phyloP scores from a whole-genome alignment of 2,329 filamentous ascomycete genomes.

The Fonsecaea erecta region DNA sequence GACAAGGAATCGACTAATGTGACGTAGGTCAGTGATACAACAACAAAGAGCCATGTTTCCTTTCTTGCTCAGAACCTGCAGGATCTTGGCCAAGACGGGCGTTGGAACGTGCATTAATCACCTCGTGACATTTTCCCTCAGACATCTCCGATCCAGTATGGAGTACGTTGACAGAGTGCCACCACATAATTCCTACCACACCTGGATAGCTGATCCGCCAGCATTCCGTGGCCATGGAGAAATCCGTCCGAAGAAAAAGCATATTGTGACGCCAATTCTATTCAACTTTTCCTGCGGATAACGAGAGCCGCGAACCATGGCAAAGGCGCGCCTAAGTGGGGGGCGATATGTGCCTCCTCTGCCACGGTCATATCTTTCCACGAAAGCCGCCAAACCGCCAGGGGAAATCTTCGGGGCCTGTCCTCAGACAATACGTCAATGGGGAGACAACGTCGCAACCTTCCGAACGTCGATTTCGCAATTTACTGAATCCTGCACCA shows the following conservation, averaged over 20 bases:
- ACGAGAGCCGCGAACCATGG: constrained; percentile 4
- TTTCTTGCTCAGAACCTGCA: constrained; percentile 3
- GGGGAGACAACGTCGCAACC: constrained; percentile 1
- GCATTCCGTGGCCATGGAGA: not conserved
- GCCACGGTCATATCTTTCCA: constrained; percentile 1
- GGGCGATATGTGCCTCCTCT: not conserved
- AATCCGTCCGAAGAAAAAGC: constrained; percentile 7
- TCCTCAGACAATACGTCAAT: not conserved
- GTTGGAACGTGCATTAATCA: not conserved
- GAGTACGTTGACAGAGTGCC: not conserved
- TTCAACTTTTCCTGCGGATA: constrained; percentile 17
- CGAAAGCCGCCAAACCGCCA: not conserved
- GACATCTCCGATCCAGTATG: constrained; percentile 5
- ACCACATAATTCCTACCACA: not conserved
- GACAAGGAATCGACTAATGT: constrained; percentile 1
- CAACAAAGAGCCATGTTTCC: constrained; percentile 9
- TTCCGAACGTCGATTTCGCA: not conserved
- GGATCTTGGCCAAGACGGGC: constrained; percentile 4
- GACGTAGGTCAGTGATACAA: constrained; percentile 7
- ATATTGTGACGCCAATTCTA: constrained; percentile 9
- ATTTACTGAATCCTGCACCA: constrained; percentile 30
- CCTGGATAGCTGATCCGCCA: not conserved
- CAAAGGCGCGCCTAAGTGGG: not conserved
- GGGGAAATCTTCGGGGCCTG: not conserved
- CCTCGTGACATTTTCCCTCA: constrained; percentile 8